These are phyloP conservation scores for Dothidotthia symphoricarpi DNA, from an alignment of 2,329 filamentous ascomycete species.

Conservation along the genomic window DNA sequence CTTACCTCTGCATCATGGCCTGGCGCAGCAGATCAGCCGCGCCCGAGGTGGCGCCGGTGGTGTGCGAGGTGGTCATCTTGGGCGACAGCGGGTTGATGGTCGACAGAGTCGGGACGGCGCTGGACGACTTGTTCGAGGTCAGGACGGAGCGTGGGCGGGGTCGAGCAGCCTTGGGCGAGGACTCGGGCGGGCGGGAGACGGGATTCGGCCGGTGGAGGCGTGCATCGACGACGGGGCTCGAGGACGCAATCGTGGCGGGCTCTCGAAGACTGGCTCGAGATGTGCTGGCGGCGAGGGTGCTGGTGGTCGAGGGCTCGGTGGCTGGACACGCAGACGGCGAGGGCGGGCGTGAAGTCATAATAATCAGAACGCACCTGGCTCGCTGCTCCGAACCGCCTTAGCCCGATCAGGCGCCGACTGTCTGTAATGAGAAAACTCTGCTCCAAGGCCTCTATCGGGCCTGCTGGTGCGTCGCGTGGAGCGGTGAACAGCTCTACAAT, in stretches of 20 bases:
- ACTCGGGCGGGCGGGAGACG: slow-evolving; percentile 32
- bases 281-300: slow-evolving; percentile 15
- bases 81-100: slow-evolving; percentile 30
- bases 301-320: slow-evolving; percentile 8
- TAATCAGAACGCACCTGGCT: slow-evolving; percentile 32
- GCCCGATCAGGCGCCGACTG: slow-evolving; percentile 31
- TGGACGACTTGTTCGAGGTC: slow-evolving; percentile 41
- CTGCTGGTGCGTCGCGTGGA: slow-evolving; percentile 20
- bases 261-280: slow-evolving; percentile 15
- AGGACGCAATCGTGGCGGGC: slow-evolving; percentile 19
- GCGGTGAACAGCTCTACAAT: slow-evolving; percentile 23
- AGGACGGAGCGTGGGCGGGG: slow-evolving; percentile 25
- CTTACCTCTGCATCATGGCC: slow-evolving; percentile 59
- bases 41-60: slow-evolving; percentile 48
- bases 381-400: slow-evolving; percentile 32
- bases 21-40: slow-evolving; percentile 60
- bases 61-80: slow-evolving; percentile 33
- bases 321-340: slow-evolving; percentile 13
- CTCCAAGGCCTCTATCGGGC: slow-evolving; percentile 31
- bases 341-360: slow-evolving; percentile 36
- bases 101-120: slow-evolving; percentile 48
- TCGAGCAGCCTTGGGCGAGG: slow-evolving; percentile 26
- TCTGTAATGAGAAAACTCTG: slow-evolving; percentile 38
- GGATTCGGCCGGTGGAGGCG: slow-evolving; percentile 31
- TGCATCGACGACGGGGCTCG: slow-evolving; percentile 29